Evolutionary conservation across 441 rosid species (phyloP).

Genomic region (Populus hybrid): DNA sequence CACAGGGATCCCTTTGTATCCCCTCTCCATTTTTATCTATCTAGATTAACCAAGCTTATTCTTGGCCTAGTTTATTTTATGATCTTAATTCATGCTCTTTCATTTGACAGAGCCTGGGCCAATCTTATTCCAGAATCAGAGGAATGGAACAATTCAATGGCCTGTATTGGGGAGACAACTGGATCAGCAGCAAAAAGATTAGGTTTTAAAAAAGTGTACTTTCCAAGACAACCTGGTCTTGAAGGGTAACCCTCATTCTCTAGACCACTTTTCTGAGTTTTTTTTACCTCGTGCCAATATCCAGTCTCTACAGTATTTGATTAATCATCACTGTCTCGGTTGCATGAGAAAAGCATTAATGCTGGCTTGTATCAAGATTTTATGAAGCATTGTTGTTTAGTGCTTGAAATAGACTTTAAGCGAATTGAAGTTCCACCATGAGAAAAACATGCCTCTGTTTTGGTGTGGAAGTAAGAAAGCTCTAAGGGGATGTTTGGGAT

Average conservation of each 20-base stretch:
- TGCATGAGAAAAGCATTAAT: background rate
- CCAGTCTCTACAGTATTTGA: background rate
- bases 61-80: conserved; percentile 7
- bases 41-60: background rate
- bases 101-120: conserved; percentile 69
- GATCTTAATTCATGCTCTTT: conserved; percentile 19
- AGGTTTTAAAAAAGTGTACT: conserved; percentile 69
- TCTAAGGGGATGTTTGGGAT: too few species aligned
- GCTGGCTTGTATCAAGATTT: background rate
- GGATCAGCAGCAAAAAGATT: conserved; percentile 75
- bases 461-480: background rate
- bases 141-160: conserved; percentile 61
- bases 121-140: conserved; percentile 53
- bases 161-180: conserved; percentile 96
- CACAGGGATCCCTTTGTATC: background rate
- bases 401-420: conserved; percentile 7
- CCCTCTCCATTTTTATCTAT: conserved; percentile 6
- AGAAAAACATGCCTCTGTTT: background rate
- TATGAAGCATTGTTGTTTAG: background rate
- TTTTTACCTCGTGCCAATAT: background rate
- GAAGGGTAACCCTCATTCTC: conserved; percentile 63
- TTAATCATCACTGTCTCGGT: background rate
- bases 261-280: background rate
- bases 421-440: background rate
- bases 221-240: conserved; percentile 75